phyloP scores from a whole-genome alignment of 345 rosid species.

The Cardiospermum halicacabum region DNA sequence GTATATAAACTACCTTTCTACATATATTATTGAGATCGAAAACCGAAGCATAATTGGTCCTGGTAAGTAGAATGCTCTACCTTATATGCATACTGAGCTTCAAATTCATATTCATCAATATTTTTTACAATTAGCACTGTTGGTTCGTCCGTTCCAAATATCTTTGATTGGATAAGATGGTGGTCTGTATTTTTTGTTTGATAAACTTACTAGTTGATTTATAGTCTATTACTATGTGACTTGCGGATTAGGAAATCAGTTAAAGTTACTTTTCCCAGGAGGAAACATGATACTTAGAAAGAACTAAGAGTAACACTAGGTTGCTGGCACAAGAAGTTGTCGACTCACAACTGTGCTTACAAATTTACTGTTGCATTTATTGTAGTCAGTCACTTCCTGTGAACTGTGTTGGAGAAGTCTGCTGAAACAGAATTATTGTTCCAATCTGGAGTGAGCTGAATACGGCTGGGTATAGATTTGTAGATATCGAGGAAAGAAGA shows the following conservation, averaged over 20 bases:
- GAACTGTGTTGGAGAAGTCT: background rate
- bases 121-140: background rate
- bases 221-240: background rate
- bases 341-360: background rate
- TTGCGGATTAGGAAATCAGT: background rate
- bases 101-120: background rate
- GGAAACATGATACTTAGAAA: background rate
- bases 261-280: background rate
- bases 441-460: background rate
- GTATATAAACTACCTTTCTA: slow-evolving; percentile 70
- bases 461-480: background rate
- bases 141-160: background rate
- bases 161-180: background rate
- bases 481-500: background rate
- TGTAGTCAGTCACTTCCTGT: background rate
- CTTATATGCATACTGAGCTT: background rate
- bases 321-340: background rate
- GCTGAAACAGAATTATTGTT: background rate
- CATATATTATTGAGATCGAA: slow-evolving; percentile 78
- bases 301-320: background rate
- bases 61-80: slow-evolving; percentile 48
- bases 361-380: background rate
- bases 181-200: background rate
- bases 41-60: slow-evolving; percentile 68
- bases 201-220: background rate